phyloP scores from a whole-genome alignment of 108 stramenopile species.

The Nannochloropsis oceanica region DNA sequence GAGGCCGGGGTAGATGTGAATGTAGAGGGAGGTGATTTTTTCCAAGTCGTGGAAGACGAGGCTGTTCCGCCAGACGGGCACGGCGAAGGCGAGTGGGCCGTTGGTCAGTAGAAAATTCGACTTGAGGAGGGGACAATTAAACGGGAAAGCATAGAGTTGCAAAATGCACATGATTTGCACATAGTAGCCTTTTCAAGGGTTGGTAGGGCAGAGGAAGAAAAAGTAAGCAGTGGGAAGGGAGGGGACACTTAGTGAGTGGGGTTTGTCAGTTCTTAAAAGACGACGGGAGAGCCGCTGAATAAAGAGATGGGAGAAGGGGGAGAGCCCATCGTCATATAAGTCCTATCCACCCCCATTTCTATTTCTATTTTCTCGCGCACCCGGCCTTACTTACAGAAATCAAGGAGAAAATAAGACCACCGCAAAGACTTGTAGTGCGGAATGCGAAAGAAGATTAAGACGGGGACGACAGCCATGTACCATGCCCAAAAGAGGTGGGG shows the following conservation, averaged over 20 bases:
- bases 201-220: neutral
- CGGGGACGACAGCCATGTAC: constrained; percentile 32
- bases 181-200: neutral
- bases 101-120: constrained; percentile 48
- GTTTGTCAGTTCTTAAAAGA: too few species aligned
- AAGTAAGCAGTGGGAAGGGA: neutral
- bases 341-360: too few species aligned
- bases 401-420: constrained; percentile 44
- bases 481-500: constrained; percentile 34
- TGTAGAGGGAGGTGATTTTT: constrained; percentile 58
- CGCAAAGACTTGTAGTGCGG: constrained; percentile 30
- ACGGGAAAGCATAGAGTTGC: constrained; percentile 40
- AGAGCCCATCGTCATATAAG: too few species aligned
- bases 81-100: constrained; percentile 48
- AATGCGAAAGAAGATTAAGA: constrained; percentile 34
- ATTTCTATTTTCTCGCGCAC: neutral
- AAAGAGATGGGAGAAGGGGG: too few species aligned
- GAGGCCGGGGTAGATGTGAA: constrained; percentile 52
- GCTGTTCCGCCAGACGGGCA: constrained; percentile 54
- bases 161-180: constrained; percentile 23
- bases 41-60: constrained; percentile 64
- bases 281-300: too few species aligned
- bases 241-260: neutral
- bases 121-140: constrained; percentile 24
- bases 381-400: constrained; percentile 44